phyloP scores from a whole-genome alignment of 345 rosid genomes.

The Rhizophora apiculata region DNA sequence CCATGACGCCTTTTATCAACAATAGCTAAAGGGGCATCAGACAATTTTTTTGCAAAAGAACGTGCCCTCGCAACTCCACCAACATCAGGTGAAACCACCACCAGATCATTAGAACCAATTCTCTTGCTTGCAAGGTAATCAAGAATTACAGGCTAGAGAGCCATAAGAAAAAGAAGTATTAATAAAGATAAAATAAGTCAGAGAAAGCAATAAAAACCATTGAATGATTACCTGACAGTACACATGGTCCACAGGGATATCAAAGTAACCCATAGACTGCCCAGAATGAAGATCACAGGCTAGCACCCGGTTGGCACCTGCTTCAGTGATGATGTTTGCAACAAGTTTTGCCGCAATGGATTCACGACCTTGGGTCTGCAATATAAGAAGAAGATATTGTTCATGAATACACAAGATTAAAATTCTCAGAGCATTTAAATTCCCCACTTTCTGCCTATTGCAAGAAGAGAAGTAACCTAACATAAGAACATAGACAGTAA shows the following conservation, averaged over 20 bases:
- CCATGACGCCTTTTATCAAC: conserved; percentile 37
- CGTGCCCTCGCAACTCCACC: conserved; percentile 48
- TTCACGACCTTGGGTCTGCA: conserved; percentile 93
- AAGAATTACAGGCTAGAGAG: conserved; percentile 70
- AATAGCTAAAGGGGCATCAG: conserved; percentile 33
- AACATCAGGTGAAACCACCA: conserved; percentile 96
- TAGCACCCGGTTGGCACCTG: conserved; percentile 93
- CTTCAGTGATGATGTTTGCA: conserved; percentile 88
- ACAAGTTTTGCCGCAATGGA: conserved; percentile 96
- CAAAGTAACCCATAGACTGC: conserved; percentile 97
- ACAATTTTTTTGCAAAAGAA: conserved; percentile 31
- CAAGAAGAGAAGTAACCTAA: too few relatives aligned
- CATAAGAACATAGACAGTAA: background rate
- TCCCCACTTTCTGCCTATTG: too few relatives aligned
- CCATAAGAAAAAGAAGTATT: background rate
- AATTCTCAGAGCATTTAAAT: background rate
- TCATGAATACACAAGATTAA: background rate
- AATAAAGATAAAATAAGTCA: background rate
- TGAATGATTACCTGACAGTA: conserved; percentile 67
- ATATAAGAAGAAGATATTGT: background rate
- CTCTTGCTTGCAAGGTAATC: conserved; percentile 93
- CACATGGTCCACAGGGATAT: conserved; percentile 93
- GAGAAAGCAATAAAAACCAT: background rate
- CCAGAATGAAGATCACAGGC: conserved; percentile 99
- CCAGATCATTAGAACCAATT: conserved; percentile 70